Evolutionary conservation across 2,329 filamentous ascomycete genomes (phyloP).

Genomic region (Penicillium brasilianum): DNA sequence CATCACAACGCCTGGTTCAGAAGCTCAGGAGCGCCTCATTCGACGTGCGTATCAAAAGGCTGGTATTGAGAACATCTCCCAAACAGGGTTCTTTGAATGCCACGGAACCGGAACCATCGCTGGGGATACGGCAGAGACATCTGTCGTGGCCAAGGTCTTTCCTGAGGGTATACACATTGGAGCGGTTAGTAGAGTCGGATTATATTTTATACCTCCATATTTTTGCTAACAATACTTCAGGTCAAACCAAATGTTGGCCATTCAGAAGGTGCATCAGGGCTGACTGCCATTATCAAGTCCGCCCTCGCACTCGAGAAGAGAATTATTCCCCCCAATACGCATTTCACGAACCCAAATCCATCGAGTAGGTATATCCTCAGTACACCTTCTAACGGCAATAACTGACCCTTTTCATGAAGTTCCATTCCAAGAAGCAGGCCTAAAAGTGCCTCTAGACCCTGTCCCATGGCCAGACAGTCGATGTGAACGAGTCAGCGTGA

Average conservation of each 20-base stretch:
- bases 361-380: slow-evolving; percentile 13
- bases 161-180: slow-evolving; percentile 5
- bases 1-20: slow-evolving; percentile 20
- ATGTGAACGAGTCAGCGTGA: slow-evolving; percentile 21
- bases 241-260: slow-evolving; percentile 54
- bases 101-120: slow-evolving; percentile 24
- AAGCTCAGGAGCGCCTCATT: slow-evolving; percentile 5
- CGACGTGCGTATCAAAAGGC: slow-evolving; percentile 10
- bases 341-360: slow-evolving; percentile 41
- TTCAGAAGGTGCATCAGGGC: slow-evolving; percentile 51
- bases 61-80: slow-evolving; percentile 9
- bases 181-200: not conserved
- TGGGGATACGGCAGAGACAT: slow-evolving; percentile 17
- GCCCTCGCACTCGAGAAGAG: slow-evolving; percentile 49
- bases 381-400: too few relatives aligned
- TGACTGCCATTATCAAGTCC: slow-evolving; percentile 52
- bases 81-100: slow-evolving; percentile 23
- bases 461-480: slow-evolving; percentile 17
- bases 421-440: slow-evolving; percentile 13
- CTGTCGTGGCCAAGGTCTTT: slow-evolving; percentile 17
- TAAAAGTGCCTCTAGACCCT: slow-evolving; percentile 14
- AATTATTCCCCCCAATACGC: slow-evolving; percentile 24
- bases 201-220: not conserved
- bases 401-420: slow-evolving; percentile 3
- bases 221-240: not conserved